phyloP scores from a whole-genome alignment of 129 eudicot genomes.

The Glebionis coronaria region DNA sequence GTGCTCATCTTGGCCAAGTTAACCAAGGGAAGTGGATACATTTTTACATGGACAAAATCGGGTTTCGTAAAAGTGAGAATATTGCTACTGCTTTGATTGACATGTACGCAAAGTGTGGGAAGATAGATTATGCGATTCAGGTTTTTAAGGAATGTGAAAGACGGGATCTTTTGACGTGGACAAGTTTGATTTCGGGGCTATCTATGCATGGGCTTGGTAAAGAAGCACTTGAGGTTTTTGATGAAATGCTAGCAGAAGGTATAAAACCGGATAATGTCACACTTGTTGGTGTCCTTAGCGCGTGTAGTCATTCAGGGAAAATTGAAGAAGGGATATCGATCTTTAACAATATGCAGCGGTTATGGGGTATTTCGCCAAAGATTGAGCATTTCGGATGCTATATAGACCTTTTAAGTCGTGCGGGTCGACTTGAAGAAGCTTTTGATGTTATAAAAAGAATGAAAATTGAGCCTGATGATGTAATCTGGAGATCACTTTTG shows the following conservation, averaged over 20 bases:
- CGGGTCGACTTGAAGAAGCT: constrained; percentile 39
- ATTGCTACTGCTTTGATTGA: constrained; percentile 39
- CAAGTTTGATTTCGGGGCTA: constrained; percentile 44
- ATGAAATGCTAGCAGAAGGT: constrained; percentile 38
- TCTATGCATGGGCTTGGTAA: constrained; percentile 47
- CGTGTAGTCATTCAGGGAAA: constrained; percentile 48
- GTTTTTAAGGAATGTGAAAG: constrained; percentile 27
- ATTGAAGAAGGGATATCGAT: constrained; percentile 34
- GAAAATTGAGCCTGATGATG: constrained; percentile 37
- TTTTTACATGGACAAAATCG: constrained; percentile 31
- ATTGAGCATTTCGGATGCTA: constrained; percentile 53
- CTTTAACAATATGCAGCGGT: constrained; percentile 29
- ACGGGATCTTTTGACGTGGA: constrained; percentile 42
- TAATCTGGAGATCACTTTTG: constrained; percentile 43
- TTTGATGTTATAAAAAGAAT: constrained; percentile 33
- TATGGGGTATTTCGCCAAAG: constrained; percentile 39
- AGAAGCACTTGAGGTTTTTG: constrained; percentile 41
- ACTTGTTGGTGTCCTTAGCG: constrained; percentile 44
- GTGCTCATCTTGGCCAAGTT: constrained; percentile 45
- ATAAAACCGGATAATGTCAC: constrained; percentile 42
- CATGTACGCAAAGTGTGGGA: constrained; percentile 53
- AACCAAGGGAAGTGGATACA: constrained; percentile 51
- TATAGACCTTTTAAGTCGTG: constrained; percentile 48
- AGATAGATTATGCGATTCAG: constrained; percentile 33
- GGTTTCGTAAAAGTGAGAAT: constrained; percentile 29